Evolutionary conservation across 2,329 filamentous ascomycete genomes (phyloP).

Genomic region (Curvularia hawaiiensis): DNA sequence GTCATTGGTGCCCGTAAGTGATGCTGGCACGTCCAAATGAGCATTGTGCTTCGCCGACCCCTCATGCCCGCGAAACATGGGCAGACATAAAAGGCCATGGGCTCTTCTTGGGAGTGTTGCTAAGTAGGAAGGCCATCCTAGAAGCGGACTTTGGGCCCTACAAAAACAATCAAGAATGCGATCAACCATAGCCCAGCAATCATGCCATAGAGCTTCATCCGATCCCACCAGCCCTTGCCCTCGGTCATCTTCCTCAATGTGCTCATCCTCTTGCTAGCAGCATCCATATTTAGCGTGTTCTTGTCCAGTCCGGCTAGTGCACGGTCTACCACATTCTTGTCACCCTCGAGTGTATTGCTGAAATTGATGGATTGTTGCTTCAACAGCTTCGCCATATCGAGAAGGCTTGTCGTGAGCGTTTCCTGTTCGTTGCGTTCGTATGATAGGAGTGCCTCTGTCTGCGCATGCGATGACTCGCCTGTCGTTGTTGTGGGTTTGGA

Average conservation of each 20-base stretch:
- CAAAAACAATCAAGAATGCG: slow-evolving; percentile 79
- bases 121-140: slow-evolving; percentile 44
- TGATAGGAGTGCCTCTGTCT: slow-evolving; percentile 71
- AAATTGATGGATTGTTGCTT: slow-evolving; percentile 78
- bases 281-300: slow-evolving; percentile 76
- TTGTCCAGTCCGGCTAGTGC: slow-evolving; percentile 78
- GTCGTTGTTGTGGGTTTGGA: slow-evolving; percentile 38
- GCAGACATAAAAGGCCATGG: not conserved
- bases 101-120: not conserved
- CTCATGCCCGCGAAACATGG: not conserved
- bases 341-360: slow-evolving; percentile 72
- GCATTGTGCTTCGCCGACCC: slow-evolving; percentile 1
- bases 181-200: slow-evolving; percentile 82
- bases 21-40: not conserved
- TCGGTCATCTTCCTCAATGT: slow-evolving; percentile 79
- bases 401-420: slow-evolving; percentile 77
- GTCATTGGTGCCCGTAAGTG: not conserved
- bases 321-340: slow-evolving; percentile 72
- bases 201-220: slow-evolving; percentile 82
- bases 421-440: slow-evolving; percentile 84
- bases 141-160: slow-evolving; percentile 86
- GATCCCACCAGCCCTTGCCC: slow-evolving; percentile 84
- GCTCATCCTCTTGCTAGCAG: slow-evolving; percentile 78
- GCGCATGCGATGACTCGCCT: slow-evolving; percentile 32
- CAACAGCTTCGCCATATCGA: slow-evolving; percentile 77